Percentiles rank a stretch among this genome's conserved stretches.
Evolutionary conservation across 192 early-diverging fungal genomes (phyloP).

Genomic region (Coemansia sp.): DNA sequence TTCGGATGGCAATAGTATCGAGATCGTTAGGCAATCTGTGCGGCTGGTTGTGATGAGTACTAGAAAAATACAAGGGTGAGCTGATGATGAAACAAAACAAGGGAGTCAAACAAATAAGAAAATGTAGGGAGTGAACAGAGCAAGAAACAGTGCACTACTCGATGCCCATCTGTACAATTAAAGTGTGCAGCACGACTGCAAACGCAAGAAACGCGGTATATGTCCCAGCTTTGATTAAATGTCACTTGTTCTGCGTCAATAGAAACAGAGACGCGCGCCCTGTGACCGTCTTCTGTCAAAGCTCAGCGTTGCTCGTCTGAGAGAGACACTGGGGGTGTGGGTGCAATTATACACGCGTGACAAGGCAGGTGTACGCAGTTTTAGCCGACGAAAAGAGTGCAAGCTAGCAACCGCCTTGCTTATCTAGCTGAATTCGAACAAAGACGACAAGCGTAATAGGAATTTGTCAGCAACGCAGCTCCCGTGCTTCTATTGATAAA

Average conservation of each 20-base stretch:
- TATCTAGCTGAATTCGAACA: too few relatives aligned
- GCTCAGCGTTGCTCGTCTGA: conserved; percentile 2
- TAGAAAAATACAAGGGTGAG: too few relatives aligned
- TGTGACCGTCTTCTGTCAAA: conserved; percentile 8
- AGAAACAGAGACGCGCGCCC: background rate
- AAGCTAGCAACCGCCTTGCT: too few relatives aligned
- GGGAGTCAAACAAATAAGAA: background rate
- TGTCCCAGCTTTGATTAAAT: too few relatives aligned
- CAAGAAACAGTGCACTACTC: background rate
- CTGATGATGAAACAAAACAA: too few relatives aligned
- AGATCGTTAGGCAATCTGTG: background rate
- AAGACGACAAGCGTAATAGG: too few relatives aligned
- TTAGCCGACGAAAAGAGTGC: background rate
- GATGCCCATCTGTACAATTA: too few relatives aligned
- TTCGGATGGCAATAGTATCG: background rate
- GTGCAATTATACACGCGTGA: background rate
- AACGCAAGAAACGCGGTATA: too few relatives aligned
- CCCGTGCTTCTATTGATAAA: too few relatives aligned
- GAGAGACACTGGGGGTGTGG: background rate
- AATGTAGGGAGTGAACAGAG: background rate
- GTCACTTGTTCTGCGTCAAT: too few relatives aligned
- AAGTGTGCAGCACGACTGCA: too few relatives aligned
- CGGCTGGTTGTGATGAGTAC: background rate
- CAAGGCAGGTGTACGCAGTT: background rate
- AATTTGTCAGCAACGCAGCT: too few relatives aligned